Evolutionary conservation across 2,329 filamentous ascomycete species (phyloP).

Genomic region (Penicillium sp.): DNA sequence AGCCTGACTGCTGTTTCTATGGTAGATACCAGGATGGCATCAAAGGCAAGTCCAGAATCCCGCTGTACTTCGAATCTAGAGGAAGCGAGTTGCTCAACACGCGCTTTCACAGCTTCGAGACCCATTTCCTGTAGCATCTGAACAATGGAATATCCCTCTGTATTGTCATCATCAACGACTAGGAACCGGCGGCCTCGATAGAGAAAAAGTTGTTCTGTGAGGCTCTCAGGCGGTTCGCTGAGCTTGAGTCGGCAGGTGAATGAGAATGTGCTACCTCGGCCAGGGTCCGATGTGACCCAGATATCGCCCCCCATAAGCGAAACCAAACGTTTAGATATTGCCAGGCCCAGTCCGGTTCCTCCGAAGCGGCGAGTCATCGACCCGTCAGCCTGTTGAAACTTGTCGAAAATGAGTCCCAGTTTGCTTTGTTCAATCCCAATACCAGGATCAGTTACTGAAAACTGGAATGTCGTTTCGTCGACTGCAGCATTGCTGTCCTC

Average conservation of each 20-base stretch:
- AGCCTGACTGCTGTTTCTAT: conserved; percentile 79
- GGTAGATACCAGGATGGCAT: conserved; percentile 89
- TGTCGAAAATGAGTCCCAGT: conserved; percentile 92
- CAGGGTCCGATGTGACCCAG: conserved; percentile 87
- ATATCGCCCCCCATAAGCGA: conserved; percentile 92
- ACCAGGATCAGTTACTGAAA: conserved; percentile 87
- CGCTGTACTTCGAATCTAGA: conserved; percentile 61
- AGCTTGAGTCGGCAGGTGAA: conserved; percentile 87
- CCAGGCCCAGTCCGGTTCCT: conserved; percentile 84
- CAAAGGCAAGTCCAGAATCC: no score
- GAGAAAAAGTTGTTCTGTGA: conserved; percentile 74
- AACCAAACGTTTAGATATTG: conserved; percentile 88
- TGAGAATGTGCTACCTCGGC: conserved; percentile 84
- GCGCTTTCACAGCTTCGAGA: no score
- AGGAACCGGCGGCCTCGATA: conserved; percentile 86
- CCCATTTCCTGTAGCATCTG: conserved; percentile 72
- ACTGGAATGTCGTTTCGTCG: conserved; percentile 86
- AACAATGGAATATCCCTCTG: conserved; percentile 69
- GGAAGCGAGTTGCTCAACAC: no score
- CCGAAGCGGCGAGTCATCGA: conserved; percentile 94
- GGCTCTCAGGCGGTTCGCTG: conserved; percentile 69
- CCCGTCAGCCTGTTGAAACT: conserved; percentile 93
- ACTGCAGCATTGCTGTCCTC: conserved; percentile 57
- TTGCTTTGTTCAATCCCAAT: conserved; percentile 93
- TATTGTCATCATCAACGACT: conserved; percentile 83